Conservation (phyloP, 2,329 filamentous ascomycete genomes). For the Lasiodiplodia hormozganensis region DNA sequence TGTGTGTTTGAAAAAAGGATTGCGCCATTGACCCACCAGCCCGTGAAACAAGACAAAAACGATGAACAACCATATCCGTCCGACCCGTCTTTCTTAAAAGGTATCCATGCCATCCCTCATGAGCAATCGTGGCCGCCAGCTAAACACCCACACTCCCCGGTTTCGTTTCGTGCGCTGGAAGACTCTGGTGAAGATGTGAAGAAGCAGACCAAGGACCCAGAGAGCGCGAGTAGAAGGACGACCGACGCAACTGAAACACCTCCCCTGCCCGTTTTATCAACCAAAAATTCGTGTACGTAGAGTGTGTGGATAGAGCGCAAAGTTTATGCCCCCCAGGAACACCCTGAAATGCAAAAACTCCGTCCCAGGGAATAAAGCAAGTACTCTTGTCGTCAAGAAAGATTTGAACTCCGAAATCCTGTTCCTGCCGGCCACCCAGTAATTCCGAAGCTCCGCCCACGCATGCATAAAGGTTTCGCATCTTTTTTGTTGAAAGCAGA, state of each 20-base stretch:
- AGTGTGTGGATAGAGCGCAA: conserved; percentile 21
- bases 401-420: conserved; percentile 27
- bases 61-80: conserved; percentile 12
- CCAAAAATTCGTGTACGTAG: conserved; percentile 24
- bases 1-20: conserved; percentile 8
- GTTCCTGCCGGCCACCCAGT: conserved; percentile 14
- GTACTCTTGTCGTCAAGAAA: conserved; percentile 25
- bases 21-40: conserved; percentile 11
- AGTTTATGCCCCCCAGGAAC: conserved; percentile 40
- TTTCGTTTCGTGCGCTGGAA: conserved; percentile 14
- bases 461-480: conserved; percentile 40
- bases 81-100: conserved; percentile 19
- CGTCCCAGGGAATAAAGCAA: conserved; percentile 33
- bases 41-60: conserved; percentile 7
- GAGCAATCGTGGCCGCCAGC: conserved; percentile 23
- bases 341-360: conserved; percentile 52
- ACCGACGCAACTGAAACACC: conserved; percentile 23
- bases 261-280: conserved; percentile 20
- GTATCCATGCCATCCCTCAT: conserved; percentile 27
- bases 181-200: conserved; percentile 17
- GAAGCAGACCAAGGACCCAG: conserved; percentile 21
- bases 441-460: conserved; percentile 23
- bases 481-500: conserved; percentile 32
- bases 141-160: conserved; percentile 18
- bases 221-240: conserved; percentile 20